Base-by-base conservation (phyloP, 305 asterid genomes). In the Fraxinus velutina region DNA sequence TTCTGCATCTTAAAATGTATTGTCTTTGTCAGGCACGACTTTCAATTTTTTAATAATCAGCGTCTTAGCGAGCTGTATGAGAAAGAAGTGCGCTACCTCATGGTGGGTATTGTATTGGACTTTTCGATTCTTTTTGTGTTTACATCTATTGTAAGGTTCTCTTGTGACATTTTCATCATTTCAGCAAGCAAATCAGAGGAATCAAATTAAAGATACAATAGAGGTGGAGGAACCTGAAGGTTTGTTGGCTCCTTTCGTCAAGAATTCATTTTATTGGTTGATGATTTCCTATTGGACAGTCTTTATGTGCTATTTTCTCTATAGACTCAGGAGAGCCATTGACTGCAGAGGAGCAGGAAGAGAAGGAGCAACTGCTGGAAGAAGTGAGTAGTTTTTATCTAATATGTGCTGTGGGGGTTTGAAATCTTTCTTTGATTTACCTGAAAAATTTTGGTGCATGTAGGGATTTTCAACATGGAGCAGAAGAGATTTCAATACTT, bases 401-500 rank as follows among this genome's bases (percentile, higher is more conserved):
- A 36, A 78, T 47, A 32, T 66, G 78, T 22, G 21, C 6, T 34
- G 21, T 70, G 8, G 62, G 82, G 24, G 34, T 24, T 34, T 82
- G 34, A 47, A 55, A 44, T 30, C 42, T 72, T 37, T 68, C 79
- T 80, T 80, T 12, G 55, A 80, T 74, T 74, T 42, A 60, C 44
- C 80, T 75, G 85, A 73, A 50, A 47, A 33, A 81, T 62, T 68
- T 24, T 86, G 75, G 60, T 73, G 82, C 33, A 4, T 87, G 72
- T 78, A 96, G 99, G 99, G 99, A 64, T 96, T 96, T 83, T 92
- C 99, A 75, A 78, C 97, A n/a, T 96, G 98, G 98, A 96, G 98
- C 90, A 92, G 97, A 87, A 91, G 91, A 88, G 98, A 96, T 86
- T 96, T 96, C 90, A 94, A 90, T 83, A 82, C 97, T 78, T 96